Conservation (phyloP, 768 basidiomycete species). For the Pilatotrama ljubarskyi region DNA sequence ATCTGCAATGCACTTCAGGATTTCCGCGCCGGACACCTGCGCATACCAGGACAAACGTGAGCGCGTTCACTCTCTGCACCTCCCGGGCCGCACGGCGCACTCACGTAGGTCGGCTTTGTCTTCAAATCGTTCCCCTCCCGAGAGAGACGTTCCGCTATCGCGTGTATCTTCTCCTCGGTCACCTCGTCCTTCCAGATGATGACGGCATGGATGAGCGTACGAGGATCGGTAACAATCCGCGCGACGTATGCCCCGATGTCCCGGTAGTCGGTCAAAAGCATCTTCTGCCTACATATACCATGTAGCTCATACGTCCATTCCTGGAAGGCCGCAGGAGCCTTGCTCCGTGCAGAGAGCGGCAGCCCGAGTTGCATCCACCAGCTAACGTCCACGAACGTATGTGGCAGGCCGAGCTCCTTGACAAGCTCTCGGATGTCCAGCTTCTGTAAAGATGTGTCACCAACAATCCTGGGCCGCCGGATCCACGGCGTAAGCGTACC, state of each 20-base stretch:
- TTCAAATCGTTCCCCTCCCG: slow-evolving; percentile 25
- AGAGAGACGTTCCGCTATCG: slow-evolving; percentile 23
- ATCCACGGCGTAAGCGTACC: background rate
- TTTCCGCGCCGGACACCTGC: slow-evolving; percentile 10
- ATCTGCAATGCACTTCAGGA: background rate
- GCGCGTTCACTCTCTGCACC: background rate
- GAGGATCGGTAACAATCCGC: slow-evolving; percentile 33
- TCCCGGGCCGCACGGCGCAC: background rate
- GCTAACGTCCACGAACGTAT: slow-evolving; percentile 36
- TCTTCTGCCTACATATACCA: slow-evolving; percentile 22
- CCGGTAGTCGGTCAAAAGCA: slow-evolving; percentile 25
- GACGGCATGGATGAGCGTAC: slow-evolving; percentile 35
- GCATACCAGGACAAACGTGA: too few species aligned
- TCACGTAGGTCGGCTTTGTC: slow-evolving; percentile 12
- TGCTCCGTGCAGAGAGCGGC: background rate
- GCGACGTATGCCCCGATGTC: slow-evolving; percentile 33
- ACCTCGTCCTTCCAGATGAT: slow-evolving; percentile 31
- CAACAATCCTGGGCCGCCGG: background rate
- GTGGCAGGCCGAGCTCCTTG: slow-evolving; percentile 24
- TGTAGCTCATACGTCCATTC: slow-evolving; percentile 12
- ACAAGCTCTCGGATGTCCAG: slow-evolving; percentile 29
- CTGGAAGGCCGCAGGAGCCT: background rate
- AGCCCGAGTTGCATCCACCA: slow-evolving; percentile 33
- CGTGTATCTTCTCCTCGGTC: slow-evolving; percentile 26
- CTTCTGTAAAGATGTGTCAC: slow-evolving; percentile 29